Evolutionary conservation across 192 early-diverging fungal genomes (phyloP).

Genomic region (Gamsiella multidivaricata): DNA sequence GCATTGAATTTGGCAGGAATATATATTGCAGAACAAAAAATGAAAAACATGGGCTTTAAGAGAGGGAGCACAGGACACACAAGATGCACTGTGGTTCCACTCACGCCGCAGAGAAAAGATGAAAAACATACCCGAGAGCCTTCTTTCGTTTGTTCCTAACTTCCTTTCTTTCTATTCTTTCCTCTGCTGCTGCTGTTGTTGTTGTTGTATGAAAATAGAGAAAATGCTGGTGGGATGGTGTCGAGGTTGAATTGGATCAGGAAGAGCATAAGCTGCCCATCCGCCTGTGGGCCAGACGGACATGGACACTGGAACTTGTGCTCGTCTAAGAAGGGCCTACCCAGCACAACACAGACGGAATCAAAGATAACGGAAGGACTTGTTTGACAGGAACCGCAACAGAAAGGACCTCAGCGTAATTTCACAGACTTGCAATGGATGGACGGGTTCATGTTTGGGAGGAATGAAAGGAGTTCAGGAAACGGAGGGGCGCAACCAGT

Average conservation of each 20-base stretch:
- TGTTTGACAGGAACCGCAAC: too few species aligned
- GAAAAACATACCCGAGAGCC: constrained; percentile 2
- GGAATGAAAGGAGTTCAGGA: too few species aligned
- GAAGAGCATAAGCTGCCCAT: constrained; percentile 65
- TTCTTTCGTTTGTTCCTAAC: not conserved
- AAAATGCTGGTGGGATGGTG: constrained; percentile 89
- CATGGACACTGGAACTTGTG: constrained; percentile 83
- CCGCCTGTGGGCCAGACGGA: constrained; percentile 80
- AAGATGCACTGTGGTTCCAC: too few species aligned
- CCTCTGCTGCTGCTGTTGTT: not conserved
- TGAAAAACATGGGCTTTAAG: not conserved
- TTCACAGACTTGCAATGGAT: too few species aligned
- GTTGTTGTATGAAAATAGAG: constrained; percentile 48
- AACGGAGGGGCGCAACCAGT: too few species aligned
- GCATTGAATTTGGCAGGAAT: too few species aligned
- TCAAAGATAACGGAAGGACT: not conserved
- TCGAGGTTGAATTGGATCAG: constrained; percentile 67
- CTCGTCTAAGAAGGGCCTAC: constrained; percentile 68
- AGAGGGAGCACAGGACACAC: not conserved
- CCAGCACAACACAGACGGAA: not conserved
- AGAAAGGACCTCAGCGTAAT: too few species aligned
- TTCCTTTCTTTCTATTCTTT: not conserved
- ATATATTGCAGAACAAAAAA: too few species aligned
- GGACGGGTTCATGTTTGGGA: too few species aligned
- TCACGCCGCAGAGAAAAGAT: not conserved